Evolutionary conservation across 177 flowering plant species (phyloP).

Genomic region (Telopea speciosissima): DNA sequence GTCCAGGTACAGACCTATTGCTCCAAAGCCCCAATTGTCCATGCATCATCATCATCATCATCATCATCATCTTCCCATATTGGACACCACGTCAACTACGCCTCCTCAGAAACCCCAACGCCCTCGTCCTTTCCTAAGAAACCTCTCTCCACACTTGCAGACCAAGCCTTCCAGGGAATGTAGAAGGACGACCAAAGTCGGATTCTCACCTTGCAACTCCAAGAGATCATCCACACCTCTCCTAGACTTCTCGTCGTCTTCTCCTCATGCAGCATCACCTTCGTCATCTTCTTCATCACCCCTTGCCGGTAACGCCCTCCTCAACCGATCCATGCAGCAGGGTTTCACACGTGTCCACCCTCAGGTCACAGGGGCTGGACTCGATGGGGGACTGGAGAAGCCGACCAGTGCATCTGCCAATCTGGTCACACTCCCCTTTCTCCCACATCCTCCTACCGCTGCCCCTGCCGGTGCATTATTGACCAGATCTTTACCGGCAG

Average conservation of each 20-base stretch:
- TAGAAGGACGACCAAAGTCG: slow-evolving; percentile 51
- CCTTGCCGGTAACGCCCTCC: slow-evolving; percentile 21
- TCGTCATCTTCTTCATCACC: not conserved
- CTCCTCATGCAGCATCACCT: slow-evolving; percentile 6
- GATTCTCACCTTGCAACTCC: slow-evolving; percentile 25
- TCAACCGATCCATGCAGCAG: slow-evolving; percentile 22
- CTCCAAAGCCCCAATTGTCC: slow-evolving; percentile 69
- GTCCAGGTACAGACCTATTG: slow-evolving; percentile 93
- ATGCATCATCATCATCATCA: not conserved
- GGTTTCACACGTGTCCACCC: slow-evolving; percentile 26
- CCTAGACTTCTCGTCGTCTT: slow-evolving; percentile 18
- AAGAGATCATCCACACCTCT: slow-evolving; percentile 33
- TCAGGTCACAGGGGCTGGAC: slow-evolving; percentile 15
- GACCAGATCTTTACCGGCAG: not conserved
- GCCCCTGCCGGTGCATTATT: slow-evolving; percentile 5
- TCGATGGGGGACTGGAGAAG: not conserved
- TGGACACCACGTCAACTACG: slow-evolving; percentile 21
- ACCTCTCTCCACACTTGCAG: slow-evolving; percentile 38
- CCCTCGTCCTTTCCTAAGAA: slow-evolving; percentile 37
- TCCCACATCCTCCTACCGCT: slow-evolving; percentile 19
- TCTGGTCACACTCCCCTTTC: slow-evolving; percentile 45
- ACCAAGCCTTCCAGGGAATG: slow-evolving; percentile 47
- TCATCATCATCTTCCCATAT: not conserved
- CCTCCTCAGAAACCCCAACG: slow-evolving; percentile 32
- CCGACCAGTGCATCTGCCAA: slow-evolving; percentile 6